Evolutionary conservation across 768 basidiomycete species (phyloP), one percentile per base, ranked within the genome.

Genomic region (Boletus rubescentipes): DNA sequence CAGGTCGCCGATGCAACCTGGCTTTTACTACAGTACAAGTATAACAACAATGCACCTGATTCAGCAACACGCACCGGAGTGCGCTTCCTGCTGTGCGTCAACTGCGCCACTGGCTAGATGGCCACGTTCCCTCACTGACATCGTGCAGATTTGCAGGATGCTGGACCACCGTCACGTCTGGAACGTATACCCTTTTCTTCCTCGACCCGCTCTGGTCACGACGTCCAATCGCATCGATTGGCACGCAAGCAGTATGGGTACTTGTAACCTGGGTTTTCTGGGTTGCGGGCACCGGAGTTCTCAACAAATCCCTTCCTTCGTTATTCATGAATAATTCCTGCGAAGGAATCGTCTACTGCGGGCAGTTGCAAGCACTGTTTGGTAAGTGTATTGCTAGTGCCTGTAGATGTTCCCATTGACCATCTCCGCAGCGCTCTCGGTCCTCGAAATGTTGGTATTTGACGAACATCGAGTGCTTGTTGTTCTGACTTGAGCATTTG

Each of bases 191-290:
- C n/a, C 66, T 85, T 37, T 74, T 85, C 35, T 84, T 85, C 64
- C 68, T 86, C 6, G 84, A 86, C 61, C 83, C 84, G 1, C 67
- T 70, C 15, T 84, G 80, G 77, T 79, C 82, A 18, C 77, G 70
- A 53, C 76, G 78, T 51, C 75, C 79, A 4, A 56, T 84, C 15
- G 74, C 79, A 10, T 85, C 85, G 12, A 69, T 86, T 36, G 83
- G 84, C 9, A 73, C 82, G 0, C 85, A 86, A 60, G 75, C 74
- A 12, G 68, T 85, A 39, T 86, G 85, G 85, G 67, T 80, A 5
- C 67, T 84, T 29, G 53, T 78, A 1, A 85, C 84, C 14, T 84
- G 81, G 82, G 60, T 79, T 16, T 70, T 84, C 42, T 87, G 85
- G 85, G 73, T 84, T 18, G 71, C 82, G 14, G 81, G 82, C 39